Conservation (phyloP, 2,329 filamentous ascomycete genomes). For the Hortaea werneckii region DNA sequence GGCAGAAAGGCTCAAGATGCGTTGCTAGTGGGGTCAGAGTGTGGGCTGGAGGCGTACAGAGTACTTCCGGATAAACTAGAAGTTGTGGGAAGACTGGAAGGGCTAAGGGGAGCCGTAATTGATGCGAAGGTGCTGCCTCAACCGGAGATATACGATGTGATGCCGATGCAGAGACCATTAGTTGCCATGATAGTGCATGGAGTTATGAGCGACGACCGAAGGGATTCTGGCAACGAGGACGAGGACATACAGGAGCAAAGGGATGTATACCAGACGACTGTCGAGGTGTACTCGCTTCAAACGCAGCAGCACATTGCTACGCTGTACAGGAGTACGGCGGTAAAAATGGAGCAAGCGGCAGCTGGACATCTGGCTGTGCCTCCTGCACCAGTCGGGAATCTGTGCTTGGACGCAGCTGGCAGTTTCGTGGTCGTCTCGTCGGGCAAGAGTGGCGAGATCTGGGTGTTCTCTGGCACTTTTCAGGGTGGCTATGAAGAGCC, state of each 20-base stretch:
- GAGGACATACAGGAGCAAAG: slow-evolving; percentile 9
- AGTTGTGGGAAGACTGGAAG: slow-evolving; percentile 59
- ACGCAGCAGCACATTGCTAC: slow-evolving; percentile 63
- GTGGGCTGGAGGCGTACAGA: slow-evolving; percentile 64
- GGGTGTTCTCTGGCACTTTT: slow-evolving; percentile 47
- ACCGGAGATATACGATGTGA: slow-evolving; percentile 42
- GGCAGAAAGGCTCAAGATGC: slow-evolving; percentile 48
- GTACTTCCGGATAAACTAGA: slow-evolving; percentile 64
- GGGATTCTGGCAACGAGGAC: slow-evolving; percentile 22
- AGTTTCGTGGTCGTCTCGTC: slow-evolving; percentile 67
- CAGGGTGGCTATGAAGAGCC: slow-evolving; percentile 17
- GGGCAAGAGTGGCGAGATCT: slow-evolving; percentile 76
- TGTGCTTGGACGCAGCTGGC: slow-evolving; percentile 63
- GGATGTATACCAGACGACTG: slow-evolving; percentile 66
- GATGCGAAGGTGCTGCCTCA: slow-evolving; percentile 75
- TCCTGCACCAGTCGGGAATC: slow-evolving; percentile 59
- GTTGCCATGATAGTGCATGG: slow-evolving; percentile 75
- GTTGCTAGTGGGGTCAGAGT: slow-evolving; percentile 68
- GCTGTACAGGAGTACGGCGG: slow-evolving; percentile 59
- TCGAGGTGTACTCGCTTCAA: slow-evolving; percentile 78
- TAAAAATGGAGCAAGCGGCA: slow-evolving; percentile 31
- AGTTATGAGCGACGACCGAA: slow-evolving; percentile 47
- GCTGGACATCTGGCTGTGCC: slow-evolving; percentile 15
- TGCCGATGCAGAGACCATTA: slow-evolving; percentile 52
- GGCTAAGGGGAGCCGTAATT: slow-evolving; percentile 68